Evolutionary conservation across 768 basidiomycete genomes (phyloP).

Genomic region (Trametes coccinea): DNA sequence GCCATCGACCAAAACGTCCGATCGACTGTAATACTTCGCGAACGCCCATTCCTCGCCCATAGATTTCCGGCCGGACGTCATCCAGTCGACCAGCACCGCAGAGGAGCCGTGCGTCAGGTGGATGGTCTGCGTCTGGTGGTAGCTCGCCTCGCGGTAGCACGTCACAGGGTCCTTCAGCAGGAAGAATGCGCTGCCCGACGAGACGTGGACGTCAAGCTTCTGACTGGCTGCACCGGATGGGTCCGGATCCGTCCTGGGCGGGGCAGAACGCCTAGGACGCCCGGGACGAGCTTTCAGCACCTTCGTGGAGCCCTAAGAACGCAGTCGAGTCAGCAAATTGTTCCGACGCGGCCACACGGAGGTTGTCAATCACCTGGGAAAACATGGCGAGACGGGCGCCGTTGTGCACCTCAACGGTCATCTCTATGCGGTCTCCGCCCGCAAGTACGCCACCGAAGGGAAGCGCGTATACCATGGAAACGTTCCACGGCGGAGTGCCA

Average conservation of each 20-base stretch:
- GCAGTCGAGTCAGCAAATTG: background rate
- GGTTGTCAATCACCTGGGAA: slow-evolving; percentile 63
- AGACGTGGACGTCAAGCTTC: slow-evolving; percentile 57
- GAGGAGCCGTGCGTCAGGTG: slow-evolving; percentile 59
- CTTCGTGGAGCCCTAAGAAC: slow-evolving; percentile 84
- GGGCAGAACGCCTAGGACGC: slow-evolving; percentile 45
- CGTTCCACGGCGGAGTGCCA: slow-evolving; percentile 43
- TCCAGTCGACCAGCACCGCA: slow-evolving; percentile 83
- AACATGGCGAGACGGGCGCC: slow-evolving; percentile 67
- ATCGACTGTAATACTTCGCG: slow-evolving; percentile 78
- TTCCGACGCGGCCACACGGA: background rate
- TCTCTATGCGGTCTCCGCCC: slow-evolving; percentile 71
- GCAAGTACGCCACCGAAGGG: slow-evolving; percentile 93
- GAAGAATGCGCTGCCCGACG: slow-evolving; percentile 58
- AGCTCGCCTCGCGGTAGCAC: slow-evolving; percentile 82
- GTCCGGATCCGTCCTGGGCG: slow-evolving; percentile 15
- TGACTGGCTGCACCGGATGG: slow-evolving; percentile 51
- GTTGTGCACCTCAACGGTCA: slow-evolving; percentile 60
- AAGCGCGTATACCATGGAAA: slow-evolving; percentile 76
- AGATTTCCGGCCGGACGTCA: slow-evolving; percentile 83
- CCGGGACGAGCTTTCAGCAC: slow-evolving; percentile 82
- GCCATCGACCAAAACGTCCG: slow-evolving; percentile 74
- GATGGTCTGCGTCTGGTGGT: slow-evolving; percentile 84
- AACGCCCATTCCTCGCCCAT: slow-evolving; percentile 91
- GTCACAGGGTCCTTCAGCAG: slow-evolving; percentile 92